Percentiles rank a stretch among this genome's conserved stretches.
Evolutionary conservation across 495 filamentous ascomycete species (phyloP).

Genomic region (Aspergillus saccharolyticus): DNA sequence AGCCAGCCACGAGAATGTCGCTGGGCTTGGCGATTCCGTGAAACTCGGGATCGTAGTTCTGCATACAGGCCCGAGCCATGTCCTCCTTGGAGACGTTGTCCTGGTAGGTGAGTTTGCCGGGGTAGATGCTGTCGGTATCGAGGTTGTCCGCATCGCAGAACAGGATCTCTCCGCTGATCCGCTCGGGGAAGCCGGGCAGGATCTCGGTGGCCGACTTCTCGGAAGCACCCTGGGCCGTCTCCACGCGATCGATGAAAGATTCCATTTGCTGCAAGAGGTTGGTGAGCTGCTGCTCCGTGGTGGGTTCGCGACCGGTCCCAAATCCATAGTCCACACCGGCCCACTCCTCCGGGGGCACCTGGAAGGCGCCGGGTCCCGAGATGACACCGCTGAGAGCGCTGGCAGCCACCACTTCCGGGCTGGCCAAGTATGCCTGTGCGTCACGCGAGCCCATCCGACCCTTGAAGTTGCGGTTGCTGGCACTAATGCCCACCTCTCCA

Average conservation of each 20-base stretch:
- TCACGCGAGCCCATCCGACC: conserved; percentile 82
- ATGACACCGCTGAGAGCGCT: conserved; percentile 77
- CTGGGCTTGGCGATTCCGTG: conserved; percentile 49
- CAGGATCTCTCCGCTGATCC: conserved; percentile 48
- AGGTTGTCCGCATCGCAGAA: conserved; percentile 54
- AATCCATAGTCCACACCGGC: conserved; percentile 64
- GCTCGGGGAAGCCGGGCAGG: conserved; percentile 48
- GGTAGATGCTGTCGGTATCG: conserved; percentile 69
- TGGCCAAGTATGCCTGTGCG: conserved; percentile 83
- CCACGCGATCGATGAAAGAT: neutral
- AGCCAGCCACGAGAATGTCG: conserved; percentile 81
- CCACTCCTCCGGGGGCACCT: conserved; percentile 56
- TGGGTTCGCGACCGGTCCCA: conserved; percentile 59
- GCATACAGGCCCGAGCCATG: conserved; percentile 52
- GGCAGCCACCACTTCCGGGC: conserved; percentile 88
- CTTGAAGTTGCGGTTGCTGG: conserved; percentile 90
- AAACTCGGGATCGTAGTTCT: conserved; percentile 74
- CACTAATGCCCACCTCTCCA: conserved; percentile 85
- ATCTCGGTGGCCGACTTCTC: conserved; percentile 38
- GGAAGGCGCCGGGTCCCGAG: conserved; percentile 74
- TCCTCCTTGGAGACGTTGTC: conserved; percentile 68
- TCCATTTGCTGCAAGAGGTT: neutral
- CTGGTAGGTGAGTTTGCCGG: conserved; percentile 86
- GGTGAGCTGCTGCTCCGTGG: conserved; percentile 25
- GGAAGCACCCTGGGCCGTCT: neutral